Percentiles rank a stretch among this genome's conserved stretches.
Evolutionary conservation across 345 rosid species (phyloP).

Genomic region (Eucalyptus coolabah): DNA sequence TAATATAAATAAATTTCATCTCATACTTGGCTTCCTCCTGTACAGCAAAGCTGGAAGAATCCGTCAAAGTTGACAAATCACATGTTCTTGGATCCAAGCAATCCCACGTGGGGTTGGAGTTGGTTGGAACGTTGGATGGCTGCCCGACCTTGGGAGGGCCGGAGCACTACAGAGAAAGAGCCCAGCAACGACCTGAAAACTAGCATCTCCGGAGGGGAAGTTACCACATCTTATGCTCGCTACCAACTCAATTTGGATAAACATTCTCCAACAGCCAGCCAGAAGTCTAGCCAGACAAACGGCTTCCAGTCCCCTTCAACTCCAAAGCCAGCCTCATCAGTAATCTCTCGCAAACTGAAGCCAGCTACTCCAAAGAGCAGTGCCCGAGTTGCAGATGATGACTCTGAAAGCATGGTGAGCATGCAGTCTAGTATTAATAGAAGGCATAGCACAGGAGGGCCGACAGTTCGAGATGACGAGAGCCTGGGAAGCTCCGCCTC

Average conservation of each 20-base stretch:
- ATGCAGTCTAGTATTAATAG: constrained; percentile 43
- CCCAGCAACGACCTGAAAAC: constrained; percentile 33
- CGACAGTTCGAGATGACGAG: constrained; percentile 59
- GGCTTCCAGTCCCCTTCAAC: constrained; percentile 49
- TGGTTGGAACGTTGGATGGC: constrained; percentile 99
- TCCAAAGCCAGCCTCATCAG: constrained; percentile 26
- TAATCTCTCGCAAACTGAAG: constrained; percentile 48
- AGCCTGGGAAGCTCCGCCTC: constrained; percentile 50
- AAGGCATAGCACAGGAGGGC: constrained; percentile 67
- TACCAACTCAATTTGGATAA: constrained; percentile 53
- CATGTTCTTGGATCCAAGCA: constrained; percentile 74
- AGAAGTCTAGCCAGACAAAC: constrained; percentile 32
- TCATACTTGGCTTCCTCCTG: not conserved
- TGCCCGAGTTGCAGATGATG: constrained; percentile 40
- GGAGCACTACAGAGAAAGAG: constrained; percentile 44
- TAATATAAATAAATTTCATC: not conserved
- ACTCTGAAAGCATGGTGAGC: constrained; percentile 55
- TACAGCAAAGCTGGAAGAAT: constrained; percentile 84
- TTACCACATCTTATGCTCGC: constrained; percentile 47
- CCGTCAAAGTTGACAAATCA: constrained; percentile 42
- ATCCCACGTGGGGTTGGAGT: constrained; percentile 98
- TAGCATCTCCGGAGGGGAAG: constrained; percentile 33
- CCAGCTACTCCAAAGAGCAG: constrained; percentile 34
- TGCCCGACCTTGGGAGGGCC: constrained; percentile 67
- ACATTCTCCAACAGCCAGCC: constrained; percentile 52